Evolutionary conservation across 164 flowering plant species (phyloP), one percentile per base, ranked within the genome.

Genomic region (Magnolia officinalis): DNA sequence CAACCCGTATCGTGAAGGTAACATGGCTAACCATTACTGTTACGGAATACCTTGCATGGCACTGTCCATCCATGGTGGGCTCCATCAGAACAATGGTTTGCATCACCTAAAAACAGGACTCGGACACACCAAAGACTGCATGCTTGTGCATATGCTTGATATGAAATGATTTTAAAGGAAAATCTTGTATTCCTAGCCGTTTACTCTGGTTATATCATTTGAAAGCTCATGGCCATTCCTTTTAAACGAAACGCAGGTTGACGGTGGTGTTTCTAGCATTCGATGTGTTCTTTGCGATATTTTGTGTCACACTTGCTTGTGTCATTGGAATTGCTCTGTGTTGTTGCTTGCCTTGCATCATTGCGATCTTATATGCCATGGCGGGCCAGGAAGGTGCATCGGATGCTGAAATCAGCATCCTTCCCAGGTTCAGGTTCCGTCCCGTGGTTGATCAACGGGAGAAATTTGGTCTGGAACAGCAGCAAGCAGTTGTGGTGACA

Each of bases 251-350:
- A 3, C 88, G 90, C 95, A 91, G 95, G 95, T 82, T 90, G 77
- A 85, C 91, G 6, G 88, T 89, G 75, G 83, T 90, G 26, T 91
- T 87, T 78, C 85, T 91, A 37, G 93, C 93, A 24, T 89, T 91
- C 78, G 95, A 91, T 51, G 91, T 90, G 80, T 89, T 90, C 81
- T 88, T 88, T 74, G 84, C 89, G 63, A 75, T 90, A 76, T 88
- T 89, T 78, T 90, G 93, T 78, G 72, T 88, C 11, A 88, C 78
- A n/a, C 80, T 90, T 83, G 93, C 89, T 2, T 88, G 84, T 70
- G 65, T 86, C 26, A 74, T 90, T 63, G 89, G 87, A 78, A 74
- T 87, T 45, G 83, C 85, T 61, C 77, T 91, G 72, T 90, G 87
- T 72, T 90, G 91, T 78, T 88, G 86, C 81, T 78, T 89, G 69